A percentile compares a stretch with the other conserved stretches of the same genome.
Conservation (phyloP, 257 asterid genomes). For the Solanum ossicruentum region DNA sequence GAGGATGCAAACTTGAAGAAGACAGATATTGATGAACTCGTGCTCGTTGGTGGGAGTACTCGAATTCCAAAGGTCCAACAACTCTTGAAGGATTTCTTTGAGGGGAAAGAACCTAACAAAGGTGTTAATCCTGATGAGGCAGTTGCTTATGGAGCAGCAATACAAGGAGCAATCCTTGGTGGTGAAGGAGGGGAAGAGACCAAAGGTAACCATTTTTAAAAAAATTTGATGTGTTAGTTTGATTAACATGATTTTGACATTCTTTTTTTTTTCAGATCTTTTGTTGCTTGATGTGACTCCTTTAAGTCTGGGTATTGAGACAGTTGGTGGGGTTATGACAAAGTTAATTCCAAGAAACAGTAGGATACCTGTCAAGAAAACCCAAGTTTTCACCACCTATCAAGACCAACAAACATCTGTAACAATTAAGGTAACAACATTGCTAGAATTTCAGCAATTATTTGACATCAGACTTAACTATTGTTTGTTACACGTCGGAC, state of each 20-base stretch:
- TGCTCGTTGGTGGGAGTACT: conserved; percentile 22
- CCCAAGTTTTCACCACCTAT: conserved; percentile 17
- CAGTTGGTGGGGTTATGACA: conserved; percentile 20
- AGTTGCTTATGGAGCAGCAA: conserved; percentile 20
- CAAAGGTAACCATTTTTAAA: background rate
- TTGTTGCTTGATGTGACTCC: conserved; percentile 12
- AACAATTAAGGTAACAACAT: conserved; percentile 8
- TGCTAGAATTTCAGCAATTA: background rate
- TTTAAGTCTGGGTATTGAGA: conserved; percentile 12
- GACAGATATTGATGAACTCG: conserved; percentile 11
- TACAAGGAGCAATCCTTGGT: conserved; percentile 17
- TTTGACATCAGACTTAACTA: background rate
- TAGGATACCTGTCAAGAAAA: conserved; percentile 8
- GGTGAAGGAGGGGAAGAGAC: conserved; percentile 9
- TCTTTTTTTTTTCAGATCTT: background rate
- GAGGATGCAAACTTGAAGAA: conserved; percentile 12
- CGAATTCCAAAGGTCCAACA: conserved; percentile 23
- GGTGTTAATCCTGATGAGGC: conserved; percentile 21
- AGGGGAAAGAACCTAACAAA: conserved; percentile 16
- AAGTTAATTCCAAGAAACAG: conserved; percentile 16
- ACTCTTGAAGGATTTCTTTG: conserved; percentile 20
- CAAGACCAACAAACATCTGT: conserved; percentile 13
- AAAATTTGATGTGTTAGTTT: too few species aligned
- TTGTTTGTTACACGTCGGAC: background rate
- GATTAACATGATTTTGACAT: background rate